These are phyloP conservation scores for Picochlorum sp. DNA, from an alignment of 139 green algal species.

Conservation along the genomic window DNA sequence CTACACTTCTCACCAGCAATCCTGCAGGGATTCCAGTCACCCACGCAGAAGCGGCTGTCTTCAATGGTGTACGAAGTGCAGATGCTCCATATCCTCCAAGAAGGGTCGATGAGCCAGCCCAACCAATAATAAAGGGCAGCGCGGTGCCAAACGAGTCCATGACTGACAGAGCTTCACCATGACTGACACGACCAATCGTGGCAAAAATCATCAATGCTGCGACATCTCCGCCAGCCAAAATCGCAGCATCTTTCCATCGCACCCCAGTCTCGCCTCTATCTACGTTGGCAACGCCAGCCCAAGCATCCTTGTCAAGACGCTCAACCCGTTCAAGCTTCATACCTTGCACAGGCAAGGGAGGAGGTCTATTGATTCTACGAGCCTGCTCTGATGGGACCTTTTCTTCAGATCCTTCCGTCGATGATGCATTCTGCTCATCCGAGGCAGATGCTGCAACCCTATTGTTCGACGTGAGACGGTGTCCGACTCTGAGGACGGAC, in stretches of 20 bases:
- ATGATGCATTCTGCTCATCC: too few relatives aligned
- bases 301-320: not conserved
- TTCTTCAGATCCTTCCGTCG: not conserved
- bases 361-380: constrained; percentile 4
- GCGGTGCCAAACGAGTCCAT: constrained; percentile 44
- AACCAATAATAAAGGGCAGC: constrained; percentile 66
- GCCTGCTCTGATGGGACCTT: not conserved
- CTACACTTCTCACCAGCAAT: constrained; percentile 43
- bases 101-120: constrained; percentile 41
- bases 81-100: constrained; percentile 44
- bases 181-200: constrained; percentile 51
- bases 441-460: too few relatives aligned
- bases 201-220: constrained; percentile 64
- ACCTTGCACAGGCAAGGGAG: not conserved
- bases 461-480: too few relatives aligned
- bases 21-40: constrained; percentile 49
- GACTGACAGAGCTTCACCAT: constrained; percentile 37
- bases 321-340: constrained; percentile 11
- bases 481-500: too few relatives aligned
- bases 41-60: constrained; percentile 60
- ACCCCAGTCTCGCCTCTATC: constrained; percentile 7
- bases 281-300: constrained; percentile 15
- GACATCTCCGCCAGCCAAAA: constrained; percentile 55
- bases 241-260: constrained; percentile 4
- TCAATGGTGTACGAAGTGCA: constrained; percentile 26